Evolutionary conservation across 768 basidiomycete species (phyloP), one percentile per base, ranked within the genome.

Genomic region (Heimioporus sp.): DNA sequence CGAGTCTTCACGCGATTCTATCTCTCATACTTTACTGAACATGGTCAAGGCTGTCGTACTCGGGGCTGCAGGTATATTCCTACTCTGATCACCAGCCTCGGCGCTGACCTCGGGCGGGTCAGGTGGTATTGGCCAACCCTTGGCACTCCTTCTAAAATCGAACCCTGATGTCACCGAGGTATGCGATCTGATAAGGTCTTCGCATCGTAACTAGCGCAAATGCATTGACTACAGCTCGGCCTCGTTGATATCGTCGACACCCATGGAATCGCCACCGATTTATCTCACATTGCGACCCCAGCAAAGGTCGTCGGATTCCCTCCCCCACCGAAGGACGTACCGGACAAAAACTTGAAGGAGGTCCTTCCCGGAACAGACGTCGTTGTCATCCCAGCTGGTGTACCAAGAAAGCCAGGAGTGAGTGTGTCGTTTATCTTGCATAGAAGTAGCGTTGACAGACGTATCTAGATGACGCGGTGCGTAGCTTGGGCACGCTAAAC

Each of bases 41-140:
- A 67, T 64, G 67, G 69, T 69, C 21, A 93, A 95, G 73, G 92
- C 83, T 77, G 92, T 92, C 67, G 93, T 98, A 60, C 94, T 98
- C 68, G 95, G 95, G 71, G 95, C 95, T 75, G 87, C 91, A 71
- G 93, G 92, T 91, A 62, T 48, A 73, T 4, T 57, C 13, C 35
- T 42, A 5, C 19, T 40, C 43, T 31, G 19, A 31, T 28, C 10
- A 48, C 43, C 34, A 16, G 24, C 3, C 24, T 24, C 3, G 24
- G 24, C 5, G 24, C 24, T 24, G 24, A 24, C 24, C 51, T 62
- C 17, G n/a, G 21, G 17, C 0, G 44, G 36, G 47, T 36, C 57
- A 92, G 93, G 92, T 71, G 95, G 95, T 72, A 98, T 98, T 65
- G 96, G 96, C 66, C 96, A 97, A 77, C 94, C 95, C 55, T 78